phyloP scores from a whole-genome alignment of 768 basidiomycete species.

The Rossbeevera mucosa region DNA sequence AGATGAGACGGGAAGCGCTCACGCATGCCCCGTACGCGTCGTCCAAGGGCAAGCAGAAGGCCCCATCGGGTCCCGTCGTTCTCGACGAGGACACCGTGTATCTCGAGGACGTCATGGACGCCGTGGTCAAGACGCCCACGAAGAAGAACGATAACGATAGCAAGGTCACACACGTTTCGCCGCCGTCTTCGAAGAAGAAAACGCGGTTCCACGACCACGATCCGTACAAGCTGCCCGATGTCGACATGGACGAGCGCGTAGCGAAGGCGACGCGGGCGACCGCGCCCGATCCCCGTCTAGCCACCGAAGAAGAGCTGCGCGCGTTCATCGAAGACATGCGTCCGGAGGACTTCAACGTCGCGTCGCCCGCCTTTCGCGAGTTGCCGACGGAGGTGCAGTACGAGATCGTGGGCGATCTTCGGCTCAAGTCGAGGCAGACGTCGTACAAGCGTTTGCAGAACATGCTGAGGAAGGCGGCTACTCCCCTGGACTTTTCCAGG shows the following conservation, averaged over 20 bases:
- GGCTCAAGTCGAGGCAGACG: slow-evolving; percentile 91
- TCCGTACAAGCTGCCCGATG: slow-evolving; percentile 87
- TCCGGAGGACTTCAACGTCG: slow-evolving; percentile 91
- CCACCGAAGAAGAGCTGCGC: slow-evolving; percentile 92
- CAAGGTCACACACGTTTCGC: slow-evolving; percentile 28
- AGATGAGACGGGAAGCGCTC: slow-evolving; percentile 85
- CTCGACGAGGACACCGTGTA: slow-evolving; percentile 78
- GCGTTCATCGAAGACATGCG: slow-evolving; percentile 94
- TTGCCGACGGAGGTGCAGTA: slow-evolving; percentile 96
- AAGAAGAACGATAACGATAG: slow-evolving; percentile 15
- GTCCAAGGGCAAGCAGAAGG: slow-evolving; percentile 45
- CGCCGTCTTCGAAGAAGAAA: slow-evolving; percentile 54
- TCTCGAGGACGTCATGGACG: slow-evolving; percentile 74
- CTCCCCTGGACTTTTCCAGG: slow-evolving; percentile 92
- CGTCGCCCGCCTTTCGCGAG: slow-evolving; percentile 83
- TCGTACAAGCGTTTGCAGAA: slow-evolving; percentile 87
- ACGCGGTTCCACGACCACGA: slow-evolving; percentile 73
- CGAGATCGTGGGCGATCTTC: slow-evolving; percentile 94
- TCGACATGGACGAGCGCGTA: slow-evolving; percentile 62
- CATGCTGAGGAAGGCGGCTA: slow-evolving; percentile 76
- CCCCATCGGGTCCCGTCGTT: slow-evolving; percentile 40
- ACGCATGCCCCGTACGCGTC: slow-evolving; percentile 50
- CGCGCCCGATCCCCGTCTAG: slow-evolving; percentile 84
- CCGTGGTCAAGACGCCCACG: slow-evolving; percentile 50
- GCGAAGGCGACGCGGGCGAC: slow-evolving; percentile 55